Evolutionary conservation across 1,284 basidiomycete genomes (phyloP).

Genomic region (Rhodotorula sp.): DNA sequence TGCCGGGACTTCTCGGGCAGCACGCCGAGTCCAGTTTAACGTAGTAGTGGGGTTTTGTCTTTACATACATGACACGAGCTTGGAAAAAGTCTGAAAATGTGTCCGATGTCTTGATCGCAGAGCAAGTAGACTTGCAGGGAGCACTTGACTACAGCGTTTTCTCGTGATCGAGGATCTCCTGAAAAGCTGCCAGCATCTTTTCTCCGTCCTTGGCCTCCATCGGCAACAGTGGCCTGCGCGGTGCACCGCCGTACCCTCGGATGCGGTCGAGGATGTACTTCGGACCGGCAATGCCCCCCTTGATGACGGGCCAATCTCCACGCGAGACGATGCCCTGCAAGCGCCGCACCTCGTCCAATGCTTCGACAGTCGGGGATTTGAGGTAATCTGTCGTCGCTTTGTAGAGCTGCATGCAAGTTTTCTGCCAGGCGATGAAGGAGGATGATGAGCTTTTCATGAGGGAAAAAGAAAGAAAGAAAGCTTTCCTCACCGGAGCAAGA

Average conservation of each 20-base stretch:
- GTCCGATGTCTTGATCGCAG: too few species aligned
- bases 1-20: too few species aligned
- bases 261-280: conserved; percentile 27
- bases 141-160: conserved; percentile 9
- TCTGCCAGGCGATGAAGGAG: not conserved
- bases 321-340: conserved; percentile 21
- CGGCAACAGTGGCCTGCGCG: conserved; percentile 28
- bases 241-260: conserved; percentile 27
- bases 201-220: conserved; percentile 13
- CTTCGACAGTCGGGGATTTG: not conserved
- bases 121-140: too few species aligned
- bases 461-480: not conserved
- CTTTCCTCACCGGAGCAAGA: conserved; percentile 22
- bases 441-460: not conserved
- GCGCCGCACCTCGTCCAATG: not conserved
- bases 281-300: conserved; percentile 27
- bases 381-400: not conserved
- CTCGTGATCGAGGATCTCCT: conserved; percentile 24
- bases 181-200: conserved; percentile 22
- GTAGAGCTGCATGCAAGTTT: conserved; percentile 36
- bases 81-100: too few species aligned
- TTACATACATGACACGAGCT: too few species aligned
- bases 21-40: too few species aligned
- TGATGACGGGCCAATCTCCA: conserved; percentile 29
- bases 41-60: too few species aligned